Evolutionary conservation across 2,329 filamentous ascomycete species (phyloP), one percentile per base, ranked within the genome.

Genomic region (Fusarium siculi): DNA sequence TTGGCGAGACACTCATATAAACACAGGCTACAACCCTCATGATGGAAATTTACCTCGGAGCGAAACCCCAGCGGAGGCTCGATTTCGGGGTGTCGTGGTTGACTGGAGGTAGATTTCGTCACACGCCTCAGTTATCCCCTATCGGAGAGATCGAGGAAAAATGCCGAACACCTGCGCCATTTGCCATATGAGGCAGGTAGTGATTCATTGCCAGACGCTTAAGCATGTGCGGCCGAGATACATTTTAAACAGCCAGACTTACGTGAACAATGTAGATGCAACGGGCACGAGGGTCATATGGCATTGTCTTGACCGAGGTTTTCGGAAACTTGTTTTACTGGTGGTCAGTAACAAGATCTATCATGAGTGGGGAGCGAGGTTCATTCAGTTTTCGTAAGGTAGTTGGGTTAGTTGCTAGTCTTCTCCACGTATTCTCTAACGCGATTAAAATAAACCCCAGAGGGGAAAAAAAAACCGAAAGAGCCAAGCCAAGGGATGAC

Each of bases 321-420:
- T 50, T 52, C 44, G 70, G 44, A 73, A 66, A 56, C 32, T 58
- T 59, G 39, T 49, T 58, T 32, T 39, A 43, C 28, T 30, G 9
- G 9, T 30, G 28, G 66, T 55, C 49, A n/a, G 43, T 50, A 50
- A 63, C 34, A 58, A 19, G 43, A 50, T 63, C 47, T 44, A 30
- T 61, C 14, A 28, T 32, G 40, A 39, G 70, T 73, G 70, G 70
- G 25, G 66, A 59, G 25, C 16, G 47, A 53, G 50, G 34, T 39
- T 39, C 34, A n/a, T 40, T 30, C 36, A 40, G 23, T 21, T 23
- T 54, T 39, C 23, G 15, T 30, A 30, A 30, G 28, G 28, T 18
- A 21, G 23, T 30, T 54, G 25, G 61, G 46, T 42, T 42, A 21
- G 18, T 36, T 42, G 30, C n/a, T 15, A 30, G 37, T 30, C 32